Percentiles rank a stretch among this genome's conserved stretches.
These are phyloP conservation scores for Bauhinia variegata DNA, from an alignment of 306 rosid genomes.

Conservation along the genomic window DNA sequence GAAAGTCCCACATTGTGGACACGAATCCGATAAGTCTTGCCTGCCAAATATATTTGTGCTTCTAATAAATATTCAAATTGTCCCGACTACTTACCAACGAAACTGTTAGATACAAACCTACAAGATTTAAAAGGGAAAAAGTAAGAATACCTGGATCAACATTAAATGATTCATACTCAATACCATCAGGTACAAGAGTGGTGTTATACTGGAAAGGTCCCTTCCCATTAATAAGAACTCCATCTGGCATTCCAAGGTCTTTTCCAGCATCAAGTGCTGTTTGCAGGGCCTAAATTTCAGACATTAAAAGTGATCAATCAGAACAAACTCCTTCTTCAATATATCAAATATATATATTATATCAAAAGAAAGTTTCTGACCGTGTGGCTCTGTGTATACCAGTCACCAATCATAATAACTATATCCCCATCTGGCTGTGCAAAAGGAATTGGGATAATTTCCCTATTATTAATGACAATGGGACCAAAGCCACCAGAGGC, in stretches of 20 bases:
- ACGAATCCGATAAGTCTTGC: conserved; percentile 79
- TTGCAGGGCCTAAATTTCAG: conserved; percentile 58
- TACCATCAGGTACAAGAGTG: conserved; percentile 73
- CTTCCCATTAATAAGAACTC: conserved; percentile 93
- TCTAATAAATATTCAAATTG: conserved; percentile 18
- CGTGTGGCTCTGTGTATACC: conserved; percentile 69
- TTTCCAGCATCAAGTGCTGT: conserved; percentile 65
- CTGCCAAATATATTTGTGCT: conserved; percentile 50
- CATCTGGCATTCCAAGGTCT: conserved; percentile 83
- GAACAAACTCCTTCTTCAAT: conserved; percentile 12
- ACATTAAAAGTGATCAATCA: conserved; percentile 2
- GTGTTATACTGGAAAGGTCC: conserved; percentile 85
- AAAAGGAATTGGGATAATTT: conserved; percentile 62
- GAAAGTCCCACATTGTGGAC: conserved; percentile 89
- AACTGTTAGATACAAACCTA: conserved; percentile 2
- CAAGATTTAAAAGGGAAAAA: background rate
- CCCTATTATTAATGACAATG: conserved; percentile 65
- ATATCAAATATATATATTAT: conserved; percentile 1
- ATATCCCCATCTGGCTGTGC: conserved; percentile 74
- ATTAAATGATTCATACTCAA: conserved; percentile 53
- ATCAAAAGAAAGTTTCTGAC: conserved; percentile 46
- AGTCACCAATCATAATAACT: conserved; percentile 74
- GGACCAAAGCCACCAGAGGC: conserved; percentile 95
- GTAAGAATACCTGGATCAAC: conserved; percentile 52
- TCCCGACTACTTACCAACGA: background rate